Base-by-base conservation (phyloP, 2,329 filamentous ascomycete species). In the Phialophora chinensis region DNA sequence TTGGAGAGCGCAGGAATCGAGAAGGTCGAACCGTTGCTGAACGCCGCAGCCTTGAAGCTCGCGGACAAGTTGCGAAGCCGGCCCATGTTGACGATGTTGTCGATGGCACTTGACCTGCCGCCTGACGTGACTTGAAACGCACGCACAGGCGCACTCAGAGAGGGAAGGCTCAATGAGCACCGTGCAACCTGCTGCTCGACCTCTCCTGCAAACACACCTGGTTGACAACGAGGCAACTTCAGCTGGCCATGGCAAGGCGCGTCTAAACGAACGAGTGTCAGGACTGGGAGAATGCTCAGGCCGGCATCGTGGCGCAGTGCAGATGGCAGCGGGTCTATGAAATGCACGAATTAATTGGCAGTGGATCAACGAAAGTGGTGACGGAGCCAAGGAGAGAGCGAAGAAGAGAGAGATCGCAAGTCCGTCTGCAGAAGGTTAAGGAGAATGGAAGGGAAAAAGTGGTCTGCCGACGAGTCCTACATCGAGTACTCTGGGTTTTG, bases 11-110 rank as follows among this genome's bases (percentile, higher is more conserved):
- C 60, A 25, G 62, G 35, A 14, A 56, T 57, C 5, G 67, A 66
- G 65, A 59, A 50, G 61, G 64, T 67, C 31, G 63, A 66, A 56
- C 61, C 14, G 53, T 61, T 61, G 62, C 61, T 60, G 62, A 72
- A 71, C 1, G 71, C 66, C 27, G 69, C 69, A 33, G 66, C 69
- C 53, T 71, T 70, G 60, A 72, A 72, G 66, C 68, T 71, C 67
- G 68, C 53, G 44, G 71, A 72, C 33, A 72, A 59, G 62, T 72
- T 72, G 57, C 71, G 71, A 60, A 72, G 63, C 23, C 71, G 69
- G 38, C 70, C 70, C 71, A 72, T 72, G 52, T 60, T 71, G 66
- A 25, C 61, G 33, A 53, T 52, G 23, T 50, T 53, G 56, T 56
- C 49, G 14, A 50, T 60, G 44, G 60, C 20, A 56, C 60, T 31